Evolutionary conservation across 345 rosid genomes (phyloP), one percentile per base, ranked within the genome.

Genomic region (Garcia nutans): DNA sequence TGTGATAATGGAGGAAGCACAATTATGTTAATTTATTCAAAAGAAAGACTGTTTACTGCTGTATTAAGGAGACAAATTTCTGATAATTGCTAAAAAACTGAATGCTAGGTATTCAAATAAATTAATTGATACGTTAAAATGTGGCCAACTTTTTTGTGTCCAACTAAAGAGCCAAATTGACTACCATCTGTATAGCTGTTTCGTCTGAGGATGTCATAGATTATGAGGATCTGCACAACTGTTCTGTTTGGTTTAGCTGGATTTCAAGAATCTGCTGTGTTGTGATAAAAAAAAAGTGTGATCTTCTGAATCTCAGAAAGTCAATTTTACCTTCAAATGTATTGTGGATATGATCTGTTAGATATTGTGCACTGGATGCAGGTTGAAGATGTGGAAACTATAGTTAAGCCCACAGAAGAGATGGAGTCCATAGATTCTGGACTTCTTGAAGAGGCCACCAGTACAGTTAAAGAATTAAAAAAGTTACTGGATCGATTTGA

Each of bases 351-450:
- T 47, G 54, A 47, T 42, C 57, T 66, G 31, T 22, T 70, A 33
- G 31, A 55, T 70, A 56, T 67, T 74, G 12, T 80, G 45, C 13
- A 9, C 54, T 79, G 60, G 28, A 71, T 72, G 83, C 80, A 95
- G 99, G 89, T 89, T 74, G 99, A 96, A 84, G 99, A 96, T 83
- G 97, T 92, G 9, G 92, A 88, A 83, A 96, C 99, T 33, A 87
- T 96, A 78, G 84, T 93, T 71, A 86, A 80, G 68, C 82, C 91
- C 70, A 93, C 99, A 0, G 97, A 93, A 84, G 99, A 95, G 83
- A 93, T 93, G 99, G 98, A 93, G 69, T 83, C 93, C 71, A 82
- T 82, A 66, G 99, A 96, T 83, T 83, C 86, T 71, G 93, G 89
- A 65, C 85, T 96, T 78, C 92, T 93, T 77, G 93, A 89, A 87